phyloP scores from a whole-genome alignment of 1,284 basidiomycete genomes.

The Fomes fomentarius region DNA sequence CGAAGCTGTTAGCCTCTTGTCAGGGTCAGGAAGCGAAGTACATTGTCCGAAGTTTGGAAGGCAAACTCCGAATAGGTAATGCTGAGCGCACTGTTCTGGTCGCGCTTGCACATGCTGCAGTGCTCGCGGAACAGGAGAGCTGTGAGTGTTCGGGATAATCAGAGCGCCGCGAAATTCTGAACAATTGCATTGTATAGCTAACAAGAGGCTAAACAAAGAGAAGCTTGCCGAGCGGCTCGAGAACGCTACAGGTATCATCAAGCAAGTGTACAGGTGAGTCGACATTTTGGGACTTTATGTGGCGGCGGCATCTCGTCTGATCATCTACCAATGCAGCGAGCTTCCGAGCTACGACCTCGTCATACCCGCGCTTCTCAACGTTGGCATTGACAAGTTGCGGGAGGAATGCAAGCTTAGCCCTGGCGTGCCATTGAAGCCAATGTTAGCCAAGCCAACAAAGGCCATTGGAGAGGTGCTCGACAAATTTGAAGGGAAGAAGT shows the following conservation, averaged over 20 bases:
- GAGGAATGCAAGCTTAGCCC: slow-evolving; percentile 91
- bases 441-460: slow-evolving; percentile 99
- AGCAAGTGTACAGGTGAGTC: slow-evolving; percentile 86
- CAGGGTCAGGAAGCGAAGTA: slow-evolving; percentile 92
- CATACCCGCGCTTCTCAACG: slow-evolving; percentile 87
- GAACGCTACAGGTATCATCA: slow-evolving; percentile 79
- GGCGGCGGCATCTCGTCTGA: neutral
- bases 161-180: neutral
- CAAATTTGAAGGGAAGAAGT: slow-evolving; percentile 92
- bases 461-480: slow-evolving; percentile 99
- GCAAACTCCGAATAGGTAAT: slow-evolving; percentile 96
- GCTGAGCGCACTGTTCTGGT: slow-evolving; percentile 94
- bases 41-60: slow-evolving; percentile 93
- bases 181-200: slow-evolving; percentile 42
- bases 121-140: slow-evolving; percentile 74
- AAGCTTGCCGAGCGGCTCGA: slow-evolving; percentile 79
- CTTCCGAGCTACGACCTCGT: slow-evolving; percentile 93
- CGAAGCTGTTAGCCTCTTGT: slow-evolving; percentile 92
- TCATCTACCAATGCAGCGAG: slow-evolving; percentile 60
- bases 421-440: slow-evolving; percentile 96
- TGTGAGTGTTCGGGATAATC: neutral
- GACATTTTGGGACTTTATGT: slow-evolving; percentile 16
- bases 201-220: slow-evolving; percentile 77
- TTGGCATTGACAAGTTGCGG: slow-evolving; percentile 74
- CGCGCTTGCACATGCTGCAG: slow-evolving; percentile 85